These are phyloP conservation scores for Agastache rugosa DNA, from an alignment of 257 asterid genomes.

Conservation along the genomic window DNA sequence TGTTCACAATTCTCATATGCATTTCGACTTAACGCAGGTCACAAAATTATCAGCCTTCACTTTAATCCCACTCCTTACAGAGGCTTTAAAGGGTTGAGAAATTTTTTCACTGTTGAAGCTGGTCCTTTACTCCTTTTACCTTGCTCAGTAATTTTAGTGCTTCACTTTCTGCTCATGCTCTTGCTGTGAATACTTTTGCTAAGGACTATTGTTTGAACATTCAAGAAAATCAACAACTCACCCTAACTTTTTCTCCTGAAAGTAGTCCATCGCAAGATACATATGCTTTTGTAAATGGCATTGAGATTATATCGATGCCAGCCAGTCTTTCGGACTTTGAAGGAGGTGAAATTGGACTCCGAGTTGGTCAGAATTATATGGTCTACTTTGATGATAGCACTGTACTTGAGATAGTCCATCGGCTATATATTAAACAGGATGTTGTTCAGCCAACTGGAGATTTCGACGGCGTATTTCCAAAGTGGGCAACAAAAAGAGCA, in stretches of 20 bases:
- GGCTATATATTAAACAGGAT: slow-evolving; percentile 41
- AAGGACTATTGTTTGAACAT: slow-evolving; percentile 38
- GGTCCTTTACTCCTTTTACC: slow-evolving; percentile 38
- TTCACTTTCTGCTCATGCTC: slow-evolving; percentile 34
- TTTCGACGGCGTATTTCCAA: slow-evolving; percentile 37
- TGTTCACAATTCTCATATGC: not conserved
- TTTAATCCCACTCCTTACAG: slow-evolving; percentile 28
- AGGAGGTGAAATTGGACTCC: slow-evolving; percentile 23
- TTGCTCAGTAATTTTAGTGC: slow-evolving; percentile 42
- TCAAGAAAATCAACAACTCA: slow-evolving; percentile 27
- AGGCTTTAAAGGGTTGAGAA: slow-evolving; percentile 21
- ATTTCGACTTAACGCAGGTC: slow-evolving; percentile 34
- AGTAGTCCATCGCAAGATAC: slow-evolving; percentile 2
- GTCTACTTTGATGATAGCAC: slow-evolving; percentile 48
- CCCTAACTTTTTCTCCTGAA: slow-evolving; percentile 31
- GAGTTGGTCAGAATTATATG: slow-evolving; percentile 36
- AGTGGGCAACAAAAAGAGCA: slow-evolving; percentile 38
- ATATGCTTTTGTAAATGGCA: slow-evolving; percentile 45
- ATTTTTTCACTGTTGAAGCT: slow-evolving; percentile 37
- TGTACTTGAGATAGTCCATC: slow-evolving; percentile 51
- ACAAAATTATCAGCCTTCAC: slow-evolving; percentile 40
- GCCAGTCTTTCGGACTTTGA: slow-evolving; percentile 25
- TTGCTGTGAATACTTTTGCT: slow-evolving; percentile 21
- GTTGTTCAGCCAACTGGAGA: slow-evolving; percentile 31
- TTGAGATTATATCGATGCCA: slow-evolving; percentile 2